Conservation (phyloP, 2,329 filamentous ascomycete genomes). For the Albophoma yamanashiensis region DNA sequence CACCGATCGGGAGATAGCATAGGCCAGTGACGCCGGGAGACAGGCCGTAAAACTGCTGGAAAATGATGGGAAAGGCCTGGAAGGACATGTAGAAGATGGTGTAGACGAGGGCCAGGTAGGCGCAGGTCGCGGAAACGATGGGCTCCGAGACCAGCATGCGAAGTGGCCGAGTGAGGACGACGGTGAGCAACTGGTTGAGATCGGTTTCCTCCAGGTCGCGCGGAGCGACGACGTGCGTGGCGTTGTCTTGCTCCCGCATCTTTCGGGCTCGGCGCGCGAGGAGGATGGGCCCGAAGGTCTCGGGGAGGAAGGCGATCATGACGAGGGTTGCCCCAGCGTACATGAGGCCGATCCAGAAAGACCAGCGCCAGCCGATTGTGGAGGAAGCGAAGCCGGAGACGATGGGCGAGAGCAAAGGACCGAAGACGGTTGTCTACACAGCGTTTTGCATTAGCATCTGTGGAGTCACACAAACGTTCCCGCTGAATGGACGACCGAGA, state of each 20-base stretch:
- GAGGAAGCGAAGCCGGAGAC: constrained; percentile 50
- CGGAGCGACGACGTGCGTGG: constrained; percentile 41
- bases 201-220: constrained; percentile 52
- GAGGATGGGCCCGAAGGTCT: constrained; percentile 51
- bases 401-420: constrained; percentile 56
- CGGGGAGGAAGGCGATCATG: constrained; percentile 51
- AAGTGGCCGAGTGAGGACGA: constrained; percentile 61
- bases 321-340: constrained; percentile 52
- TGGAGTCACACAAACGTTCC: no score
- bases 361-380: constrained; percentile 56
- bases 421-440: constrained; percentile 47
- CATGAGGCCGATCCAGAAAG: constrained; percentile 61
- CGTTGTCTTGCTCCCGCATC: constrained; percentile 44
- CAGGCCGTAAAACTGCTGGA: constrained; percentile 51
- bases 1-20: constrained; percentile 57
- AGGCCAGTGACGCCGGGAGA: constrained; percentile 54
- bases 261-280: constrained; percentile 44
- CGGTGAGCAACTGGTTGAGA: constrained; percentile 47
- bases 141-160: constrained; percentile 64
- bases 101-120: constrained; percentile 63
- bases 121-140: constrained; percentile 59
- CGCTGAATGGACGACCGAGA: neutral
- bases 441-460: neutral
- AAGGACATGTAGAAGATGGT: constrained; percentile 62
- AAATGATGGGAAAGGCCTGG: constrained; percentile 64